Conservation (phyloP, 2,329 filamentous ascomycete species). For the Lojkania enalia region DNA sequence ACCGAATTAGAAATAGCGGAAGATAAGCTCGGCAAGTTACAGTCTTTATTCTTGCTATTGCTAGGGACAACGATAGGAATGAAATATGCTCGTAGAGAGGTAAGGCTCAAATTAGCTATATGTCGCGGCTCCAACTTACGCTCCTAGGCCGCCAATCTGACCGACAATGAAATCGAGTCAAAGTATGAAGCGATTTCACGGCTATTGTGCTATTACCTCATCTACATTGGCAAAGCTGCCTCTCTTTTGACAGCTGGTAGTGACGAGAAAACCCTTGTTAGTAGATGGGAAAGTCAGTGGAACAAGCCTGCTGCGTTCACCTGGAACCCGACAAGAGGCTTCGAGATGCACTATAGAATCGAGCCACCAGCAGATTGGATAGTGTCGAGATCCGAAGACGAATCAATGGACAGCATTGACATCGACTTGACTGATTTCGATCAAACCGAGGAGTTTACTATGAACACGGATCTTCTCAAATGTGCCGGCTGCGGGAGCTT, state of each 20-base stretch:
- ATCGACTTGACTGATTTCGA: conserved; percentile 19
- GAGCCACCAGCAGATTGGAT: conserved; percentile 20
- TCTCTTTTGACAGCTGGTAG: conserved; percentile 14
- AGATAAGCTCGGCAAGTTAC: conserved; percentile 19
- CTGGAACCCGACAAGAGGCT: conserved; percentile 15
- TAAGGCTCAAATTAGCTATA: conserved; percentile 6
- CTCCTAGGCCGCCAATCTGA: neutral
- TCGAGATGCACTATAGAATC: conserved; percentile 24
- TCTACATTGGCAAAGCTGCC: conserved; percentile 24
- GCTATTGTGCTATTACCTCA: conserved; percentile 23
- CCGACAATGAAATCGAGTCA: conserved; percentile 4
- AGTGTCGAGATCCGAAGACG: conserved; percentile 17
- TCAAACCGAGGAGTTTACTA: conserved; percentile 12
- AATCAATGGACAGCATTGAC: conserved; percentile 21
- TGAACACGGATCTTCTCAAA: conserved; percentile 17
- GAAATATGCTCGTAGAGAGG: conserved; percentile 19
- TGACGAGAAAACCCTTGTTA: conserved; percentile 16
- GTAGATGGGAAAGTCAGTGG: conserved; percentile 18
- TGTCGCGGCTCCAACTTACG: neutral
- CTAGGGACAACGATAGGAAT: conserved; percentile 21
- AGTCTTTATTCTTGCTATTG: conserved; percentile 19
- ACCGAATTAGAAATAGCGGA: conserved; percentile 18
- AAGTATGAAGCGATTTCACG: conserved; percentile 19
- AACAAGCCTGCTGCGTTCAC: conserved; percentile 25
- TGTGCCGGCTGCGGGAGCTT: conserved; percentile 17